Base-by-base conservation (phyloP, 345 rosid species). In the Gossypium mustelinum region DNA sequence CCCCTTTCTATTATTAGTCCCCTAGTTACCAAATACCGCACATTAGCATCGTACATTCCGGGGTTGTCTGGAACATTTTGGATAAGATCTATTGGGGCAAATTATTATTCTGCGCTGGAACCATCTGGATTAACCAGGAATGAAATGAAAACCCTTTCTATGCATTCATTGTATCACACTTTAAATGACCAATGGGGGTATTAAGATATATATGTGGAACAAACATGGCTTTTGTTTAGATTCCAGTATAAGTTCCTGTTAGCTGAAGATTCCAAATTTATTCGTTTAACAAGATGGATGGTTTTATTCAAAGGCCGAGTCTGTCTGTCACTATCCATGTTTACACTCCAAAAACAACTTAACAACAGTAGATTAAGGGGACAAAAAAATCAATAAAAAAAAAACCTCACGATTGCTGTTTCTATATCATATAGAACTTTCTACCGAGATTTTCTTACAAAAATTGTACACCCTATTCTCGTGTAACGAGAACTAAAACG, bases 391-490 rank as follows among this genome's bases (percentile, higher is more conserved):
- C 1, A 22, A 57, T 10, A 16, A 3, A 8, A 16, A 1, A 8
- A 10, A 9, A 4, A 20, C 44, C 43, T 14, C 54, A 3, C 3
- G 63, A 11, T 39, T 25, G 55, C 2, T 66, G 68, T 74, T 61
- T 27, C 52, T 59, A 44, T 50, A 74, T 25, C 11, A 13, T 27
- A 50, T 68, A 24, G 58, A 68, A 51, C 73, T 68, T 65, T 56
- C 70, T 77, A 44, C n/a, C 57, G 20, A 29, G 22, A 25, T 66
- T 68, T 70, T 57, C 71, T 80, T 80, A 83, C 85, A 76, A 87
- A 86, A 56, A 84, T 75, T 81, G 55, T 82, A 79, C 82, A 79
- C 16, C 34, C 51, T 70, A 51, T 70, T 69, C 56, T 17, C 17
- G 18, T n/a, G 22, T 47, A 65, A n/a, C 43, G 20, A 11, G 67